Percentiles rank a stretch among this genome's conserved stretches.
Evolutionary conservation across 495 filamentous ascomycete genomes (phyloP).

Genomic region (Amphirosellinia nigrospora): DNA sequence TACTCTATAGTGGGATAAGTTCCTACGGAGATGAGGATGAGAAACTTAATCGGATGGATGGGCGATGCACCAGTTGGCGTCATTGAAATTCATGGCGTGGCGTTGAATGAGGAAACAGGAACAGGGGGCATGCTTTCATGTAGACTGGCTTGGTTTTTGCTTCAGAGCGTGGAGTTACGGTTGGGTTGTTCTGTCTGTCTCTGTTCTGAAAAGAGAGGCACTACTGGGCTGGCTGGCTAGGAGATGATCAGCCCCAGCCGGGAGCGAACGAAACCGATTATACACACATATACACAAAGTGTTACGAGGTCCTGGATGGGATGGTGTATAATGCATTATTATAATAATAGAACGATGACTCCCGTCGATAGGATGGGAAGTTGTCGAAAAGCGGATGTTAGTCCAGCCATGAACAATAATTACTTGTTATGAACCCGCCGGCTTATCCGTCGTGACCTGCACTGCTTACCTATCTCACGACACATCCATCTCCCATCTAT

Average conservation of each 20-base stretch:
- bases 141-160: constrained; percentile 11
- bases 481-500: too few relatives aligned
- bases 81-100: not conserved
- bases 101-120: constrained; percentile 2
- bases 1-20: not conserved
- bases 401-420: not conserved
- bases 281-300: not conserved
- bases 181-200: not conserved
- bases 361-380: not conserved
- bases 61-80: not conserved
- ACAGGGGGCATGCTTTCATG: constrained; percentile 9
- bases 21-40: not conserved
- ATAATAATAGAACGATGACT: not conserved
- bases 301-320: not conserved
- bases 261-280: not conserved
- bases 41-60: not conserved
- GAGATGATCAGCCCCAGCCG: not conserved
- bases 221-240: not conserved
- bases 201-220: not conserved
- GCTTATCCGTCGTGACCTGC: not conserved
- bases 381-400: not conserved
- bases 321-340: not conserved
- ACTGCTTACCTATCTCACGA: not conserved
- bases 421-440: not conserved
- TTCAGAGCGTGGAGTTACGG: constrained; percentile 10